phyloP scores from a whole-genome alignment of 345 rosid genomes.

The Linum trigynum region DNA sequence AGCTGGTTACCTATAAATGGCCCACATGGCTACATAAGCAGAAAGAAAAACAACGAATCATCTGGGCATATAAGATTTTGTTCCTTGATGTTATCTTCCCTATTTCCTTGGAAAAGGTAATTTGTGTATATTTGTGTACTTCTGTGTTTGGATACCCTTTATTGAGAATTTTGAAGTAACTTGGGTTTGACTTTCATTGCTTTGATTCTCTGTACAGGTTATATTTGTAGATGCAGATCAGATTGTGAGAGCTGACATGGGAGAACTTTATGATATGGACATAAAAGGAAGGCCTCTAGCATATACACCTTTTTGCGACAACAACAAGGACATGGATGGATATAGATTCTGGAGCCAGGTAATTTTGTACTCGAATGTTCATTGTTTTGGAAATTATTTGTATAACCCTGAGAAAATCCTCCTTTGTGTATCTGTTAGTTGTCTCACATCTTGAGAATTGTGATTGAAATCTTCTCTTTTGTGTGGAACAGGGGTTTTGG shows the following conservation, averaged over 20 bases:
- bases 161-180: slow-evolving; percentile 4
- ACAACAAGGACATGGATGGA: slow-evolving; percentile 97
- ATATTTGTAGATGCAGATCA: slow-evolving; percentile 99
- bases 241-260: slow-evolving; percentile 89
- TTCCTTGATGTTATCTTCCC: slow-evolving; percentile 98
- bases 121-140: slow-evolving; percentile 5
- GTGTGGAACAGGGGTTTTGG: slow-evolving; percentile 80
- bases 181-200: slow-evolving; percentile 8
- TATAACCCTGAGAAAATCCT: neutral
- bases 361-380: neutral
- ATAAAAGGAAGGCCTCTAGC: slow-evolving; percentile 97
- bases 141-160: neutral
- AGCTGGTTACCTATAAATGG: slow-evolving; percentile 93
- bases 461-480: neutral
- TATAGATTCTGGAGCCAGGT: slow-evolving; percentile 98
- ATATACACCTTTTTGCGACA: slow-evolving; percentile 95
- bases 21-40: slow-evolving; percentile 99
- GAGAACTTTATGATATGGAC: slow-evolving; percentile 96
- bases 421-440: neutral
- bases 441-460: slow-evolving; percentile 8
- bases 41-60: slow-evolving; percentile 94
- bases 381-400: too few relatives aligned
- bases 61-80: slow-evolving; percentile 97
- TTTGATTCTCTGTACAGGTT: slow-evolving; percentile 38
- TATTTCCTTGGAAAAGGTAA: slow-evolving; percentile 86